These are phyloP conservation scores for Myxozyma geophila DNA, from an alignment of 805 yeast genomes.

Conservation along the genomic window DNA sequence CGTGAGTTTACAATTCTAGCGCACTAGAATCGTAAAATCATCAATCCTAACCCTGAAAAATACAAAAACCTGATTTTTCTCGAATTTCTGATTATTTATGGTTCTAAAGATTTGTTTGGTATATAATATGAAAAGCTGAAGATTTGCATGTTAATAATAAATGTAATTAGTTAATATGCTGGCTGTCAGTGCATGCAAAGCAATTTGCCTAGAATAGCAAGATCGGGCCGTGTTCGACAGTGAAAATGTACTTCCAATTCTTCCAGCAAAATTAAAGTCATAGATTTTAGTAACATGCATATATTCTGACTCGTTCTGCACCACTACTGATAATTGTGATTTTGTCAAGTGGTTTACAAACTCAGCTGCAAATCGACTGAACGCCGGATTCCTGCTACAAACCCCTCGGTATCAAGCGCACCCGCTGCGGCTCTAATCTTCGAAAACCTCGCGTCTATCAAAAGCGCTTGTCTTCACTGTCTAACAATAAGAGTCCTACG, in stretches of 20 bases:
- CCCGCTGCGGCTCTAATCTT: conserved; percentile 1
- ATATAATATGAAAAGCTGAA: background rate
- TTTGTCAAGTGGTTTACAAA: no score
- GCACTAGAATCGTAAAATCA: background rate
- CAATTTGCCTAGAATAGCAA: background rate
- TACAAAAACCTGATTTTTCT: no score
- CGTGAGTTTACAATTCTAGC: background rate
- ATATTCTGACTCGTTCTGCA: no score
- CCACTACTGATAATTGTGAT: no score
- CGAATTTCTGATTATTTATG: background rate
- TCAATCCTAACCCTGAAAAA: background rate
- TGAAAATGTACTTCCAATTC: no score
- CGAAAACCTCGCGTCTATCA: background rate
- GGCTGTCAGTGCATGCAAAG: background rate
- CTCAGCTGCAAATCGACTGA: background rate
- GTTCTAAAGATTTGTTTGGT: no score
- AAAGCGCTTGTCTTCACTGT: background rate
- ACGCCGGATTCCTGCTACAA: background rate
- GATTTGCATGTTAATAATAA: background rate
- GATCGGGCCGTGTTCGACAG: no score
- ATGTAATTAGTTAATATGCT: background rate
- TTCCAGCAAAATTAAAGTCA: no score
- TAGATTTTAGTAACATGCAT: no score
- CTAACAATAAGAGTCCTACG: background rate
- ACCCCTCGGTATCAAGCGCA: background rate